Evolutionary conservation across 192 early-diverging fungal species (phyloP), one percentile per base, ranked within the genome.

Genomic region (Glomus cerebriforme): DNA sequence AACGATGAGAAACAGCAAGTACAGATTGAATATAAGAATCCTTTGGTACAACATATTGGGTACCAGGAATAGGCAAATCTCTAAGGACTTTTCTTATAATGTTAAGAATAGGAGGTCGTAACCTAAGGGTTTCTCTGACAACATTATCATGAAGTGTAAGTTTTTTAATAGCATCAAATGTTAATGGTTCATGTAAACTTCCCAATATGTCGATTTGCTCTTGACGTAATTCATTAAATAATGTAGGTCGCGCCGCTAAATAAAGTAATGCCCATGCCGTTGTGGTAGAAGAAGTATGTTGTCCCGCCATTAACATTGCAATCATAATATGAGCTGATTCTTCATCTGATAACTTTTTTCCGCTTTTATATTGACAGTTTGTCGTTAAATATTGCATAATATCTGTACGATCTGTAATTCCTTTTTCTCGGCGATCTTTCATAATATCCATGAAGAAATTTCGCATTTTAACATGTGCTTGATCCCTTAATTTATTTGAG

Each of bases 271-370:
- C 90, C 98, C 98, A 99, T 45, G 95, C 92, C 12, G 91, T 88
- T 26, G 98, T 97, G 58, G 98, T 96, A 22, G 96, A 93, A 24
- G 88, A 91, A 7, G 98, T 98, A 85, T 99, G 98, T 84, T 98
- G 97, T n/a, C 98, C 98, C 43, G 94, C 98, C 92, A 99, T 95
- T 64, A 99, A 87, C 62, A 95, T 81, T 26, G 98, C 98, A 89
- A 99, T 99, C 93, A 98, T 93, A 90, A 99, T 92, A 89, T 96
- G 94, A 29, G 96, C 93, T 74, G 95, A 87, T 69, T 95, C 94
- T 49, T 90, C 84, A 82, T 98, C 95, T 32, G 94, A 90, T 84
- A 97, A 83, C 47, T 87, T 86, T 72, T 90, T 89, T 43, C 97
- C 97, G 80, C 93, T 90, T 88, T 96, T 96, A 89, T 99, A 99